phyloP scores from a whole-genome alignment of 495 filamentous ascomycete genomes.

The Penicillium malachiteum region DNA sequence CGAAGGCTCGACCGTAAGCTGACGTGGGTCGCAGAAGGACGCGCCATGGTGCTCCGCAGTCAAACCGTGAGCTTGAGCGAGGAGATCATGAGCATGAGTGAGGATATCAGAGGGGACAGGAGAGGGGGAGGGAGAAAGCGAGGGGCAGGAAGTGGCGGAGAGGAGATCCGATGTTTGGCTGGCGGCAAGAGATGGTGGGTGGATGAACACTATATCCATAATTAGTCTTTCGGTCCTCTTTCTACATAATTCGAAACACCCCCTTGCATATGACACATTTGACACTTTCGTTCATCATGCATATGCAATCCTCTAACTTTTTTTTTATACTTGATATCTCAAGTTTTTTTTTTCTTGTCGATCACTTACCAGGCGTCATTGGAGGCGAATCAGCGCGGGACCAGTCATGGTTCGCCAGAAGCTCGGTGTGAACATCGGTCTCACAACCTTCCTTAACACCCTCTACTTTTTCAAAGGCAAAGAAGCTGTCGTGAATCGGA shows the following conservation, averaged over 20 bases:
- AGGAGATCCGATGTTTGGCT: conserved; percentile 70
- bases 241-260: not conserved
- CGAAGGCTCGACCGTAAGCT: conserved; percentile 75
- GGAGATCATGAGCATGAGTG: conserved; percentile 41
- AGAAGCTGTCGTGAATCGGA: conserved; percentile 77
- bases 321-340: conserved; percentile 14
- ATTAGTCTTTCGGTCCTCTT: conserved; percentile 21
- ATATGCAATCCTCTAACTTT: conserved; percentile 1
- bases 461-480: conserved; percentile 69
- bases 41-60: conserved; percentile 33
- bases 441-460: conserved; percentile 81
- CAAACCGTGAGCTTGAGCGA: conserved; percentile 61
- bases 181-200: conserved; percentile 65
- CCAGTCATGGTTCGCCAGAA: conserved; percentile 76
- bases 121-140: conserved; percentile 75
- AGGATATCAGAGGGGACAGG: conserved; percentile 62
- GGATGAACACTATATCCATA: conserved; percentile 67
- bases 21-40: conserved; percentile 91
- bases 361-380: conserved; percentile 85
- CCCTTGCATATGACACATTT: conserved; percentile 20
- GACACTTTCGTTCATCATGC: not conserved
- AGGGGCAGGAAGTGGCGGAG: conserved; percentile 73
- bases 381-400: conserved; percentile 74
- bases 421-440: conserved; percentile 70
- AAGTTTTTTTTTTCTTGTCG: conserved; percentile 3